These are phyloP conservation scores for Populus hybrid DNA, from an alignment of 441 rosid species.

Conservation along the genomic window DNA sequence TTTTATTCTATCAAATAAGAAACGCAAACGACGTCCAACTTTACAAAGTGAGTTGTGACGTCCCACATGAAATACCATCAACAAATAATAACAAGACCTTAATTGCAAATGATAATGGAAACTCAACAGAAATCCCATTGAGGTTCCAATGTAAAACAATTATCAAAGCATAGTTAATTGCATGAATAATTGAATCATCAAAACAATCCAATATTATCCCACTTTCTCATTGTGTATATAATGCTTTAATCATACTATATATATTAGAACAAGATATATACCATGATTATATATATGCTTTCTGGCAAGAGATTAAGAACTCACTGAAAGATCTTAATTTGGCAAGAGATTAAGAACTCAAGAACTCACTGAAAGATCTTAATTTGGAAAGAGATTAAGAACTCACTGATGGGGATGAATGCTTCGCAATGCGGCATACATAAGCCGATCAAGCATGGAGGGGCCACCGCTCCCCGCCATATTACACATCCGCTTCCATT, in stretches of 20 bases:
- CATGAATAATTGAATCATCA: background rate
- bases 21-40: too few species aligned
- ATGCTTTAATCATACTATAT: background rate
- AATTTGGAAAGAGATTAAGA: too few species aligned
- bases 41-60: too few species aligned
- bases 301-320: too few species aligned
- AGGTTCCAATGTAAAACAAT: background rate
- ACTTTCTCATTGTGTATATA: background rate
- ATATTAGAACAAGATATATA: too few species aligned
- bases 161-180: background rate
- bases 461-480: background rate
- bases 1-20: too few species aligned
- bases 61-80: too few species aligned
- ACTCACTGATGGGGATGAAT: background rate
- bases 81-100: too few species aligned
- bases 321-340: too few species aligned
- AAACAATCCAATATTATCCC: background rate
- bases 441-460: background rate
- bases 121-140: background rate
- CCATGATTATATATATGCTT: too few species aligned
- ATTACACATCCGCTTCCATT: background rate
- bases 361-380: too few species aligned
- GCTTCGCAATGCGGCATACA: conserved; percentile 19
- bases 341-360: too few species aligned
- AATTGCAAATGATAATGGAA: background rate